Conservation (phyloP, 2,329 filamentous ascomycete genomes). For the Diaporthe sp. region DNA sequence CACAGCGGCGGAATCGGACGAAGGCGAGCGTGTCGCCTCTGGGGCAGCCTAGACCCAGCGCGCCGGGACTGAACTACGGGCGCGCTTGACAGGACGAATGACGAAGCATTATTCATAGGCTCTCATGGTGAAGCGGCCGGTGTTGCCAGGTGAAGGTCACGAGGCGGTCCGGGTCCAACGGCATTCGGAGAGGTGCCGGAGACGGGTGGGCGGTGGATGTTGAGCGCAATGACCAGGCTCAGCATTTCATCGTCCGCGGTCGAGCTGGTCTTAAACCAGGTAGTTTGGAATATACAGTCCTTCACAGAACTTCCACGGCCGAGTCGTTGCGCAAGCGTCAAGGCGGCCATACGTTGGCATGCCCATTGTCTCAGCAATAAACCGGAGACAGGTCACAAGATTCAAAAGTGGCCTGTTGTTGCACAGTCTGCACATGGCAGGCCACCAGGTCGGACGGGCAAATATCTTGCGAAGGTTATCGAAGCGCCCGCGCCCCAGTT, state of each 20-base stretch:
- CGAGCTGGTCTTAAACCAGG: background rate
- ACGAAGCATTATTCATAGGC: background rate
- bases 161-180: constrained; percentile 9
- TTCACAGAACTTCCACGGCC: background rate
- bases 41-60: background rate
- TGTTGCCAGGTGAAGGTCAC: constrained; percentile 12
- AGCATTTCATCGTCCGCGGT: background rate
- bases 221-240: background rate
- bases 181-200: constrained; percentile 7
- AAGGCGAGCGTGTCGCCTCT: background rate
- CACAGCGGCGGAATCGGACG: constrained; percentile 13
- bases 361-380: background rate
- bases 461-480: constrained; percentile 5
- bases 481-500: background rate
- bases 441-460: background rate
- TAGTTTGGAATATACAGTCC: background rate
- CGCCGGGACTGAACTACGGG: background rate
- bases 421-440: background rate
- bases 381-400: background rate
- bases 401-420: background rate
- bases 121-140: constrained; percentile 9
- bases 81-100: constrained; percentile 28
- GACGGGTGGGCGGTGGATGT: constrained; percentile 4
- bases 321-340: background rate
- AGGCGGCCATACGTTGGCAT: background rate